Evolutionary conservation across 768 basidiomycete species (phyloP).

Genomic region (Psilocybe azurescens): DNA sequence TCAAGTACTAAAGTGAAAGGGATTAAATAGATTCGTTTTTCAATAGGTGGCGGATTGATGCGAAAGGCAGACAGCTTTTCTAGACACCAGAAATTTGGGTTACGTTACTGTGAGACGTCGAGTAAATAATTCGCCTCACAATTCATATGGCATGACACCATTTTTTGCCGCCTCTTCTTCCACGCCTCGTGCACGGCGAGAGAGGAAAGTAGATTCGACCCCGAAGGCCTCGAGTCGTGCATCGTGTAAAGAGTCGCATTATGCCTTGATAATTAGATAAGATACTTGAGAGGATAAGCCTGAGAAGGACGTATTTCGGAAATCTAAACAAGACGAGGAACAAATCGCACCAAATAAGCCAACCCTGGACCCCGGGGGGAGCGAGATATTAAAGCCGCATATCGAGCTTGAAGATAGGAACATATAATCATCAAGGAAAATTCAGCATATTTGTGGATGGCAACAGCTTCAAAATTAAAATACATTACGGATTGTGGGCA

Average conservation of each 20-base stretch:
- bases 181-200: neutral
- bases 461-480: neutral
- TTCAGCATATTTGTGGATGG: neutral
- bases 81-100: slow-evolving; percentile 8
- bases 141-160: slow-evolving; percentile 5
- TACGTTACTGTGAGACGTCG: slow-evolving; percentile 17
- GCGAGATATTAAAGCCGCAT: slow-evolving; percentile 1
- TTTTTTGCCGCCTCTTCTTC: slow-evolving; percentile 1
- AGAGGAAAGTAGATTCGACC: slow-evolving; percentile 7
- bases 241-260: slow-evolving; percentile 13
- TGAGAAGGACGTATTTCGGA: slow-evolving; percentile 12
- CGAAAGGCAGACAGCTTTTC: slow-evolving; percentile 6
- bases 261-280: slow-evolving; percentile 1
- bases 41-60: slow-evolving; percentile 20
- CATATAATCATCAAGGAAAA: neutral
- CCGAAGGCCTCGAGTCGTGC: slow-evolving; percentile 11
- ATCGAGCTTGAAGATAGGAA: neutral
- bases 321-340: slow-evolving; percentile 14
- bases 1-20: neutral
- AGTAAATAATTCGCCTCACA: slow-evolving; percentile 10
- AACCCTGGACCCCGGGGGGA: slow-evolving; percentile 15
- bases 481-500: neutral
- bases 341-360: slow-evolving; percentile 25
- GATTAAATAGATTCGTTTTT: slow-evolving; percentile 2
- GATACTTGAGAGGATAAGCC: slow-evolving; percentile 9